These are phyloP conservation scores for Trichoderma orchidacearum DNA, from an alignment of 495 filamentous ascomycete species.

Conservation along the genomic window DNA sequence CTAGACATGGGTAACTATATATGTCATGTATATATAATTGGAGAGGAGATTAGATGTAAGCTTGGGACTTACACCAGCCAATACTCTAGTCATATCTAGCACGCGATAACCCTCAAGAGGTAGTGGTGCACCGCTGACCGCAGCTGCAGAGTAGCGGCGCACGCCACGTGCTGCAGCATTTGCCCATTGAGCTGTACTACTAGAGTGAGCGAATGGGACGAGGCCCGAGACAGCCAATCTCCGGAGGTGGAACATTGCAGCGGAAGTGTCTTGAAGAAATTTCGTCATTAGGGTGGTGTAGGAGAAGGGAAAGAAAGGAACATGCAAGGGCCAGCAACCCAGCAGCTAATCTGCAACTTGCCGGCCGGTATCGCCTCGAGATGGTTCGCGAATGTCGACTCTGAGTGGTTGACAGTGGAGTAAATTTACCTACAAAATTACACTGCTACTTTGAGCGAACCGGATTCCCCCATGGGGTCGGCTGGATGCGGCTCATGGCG, in stretches of 20 bases:
- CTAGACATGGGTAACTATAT: too few relatives aligned
- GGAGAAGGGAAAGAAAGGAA: background rate
- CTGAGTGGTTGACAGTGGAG: background rate
- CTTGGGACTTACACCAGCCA: slow-evolving; percentile 88
- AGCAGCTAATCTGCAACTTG: background rate
- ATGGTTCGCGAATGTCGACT: background rate
- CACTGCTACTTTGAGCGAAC: background rate
- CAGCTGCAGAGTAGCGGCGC: slow-evolving; percentile 12
- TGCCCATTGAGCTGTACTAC: background rate
- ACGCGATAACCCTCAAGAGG: slow-evolving; percentile 79
- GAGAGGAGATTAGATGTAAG: too few relatives aligned
- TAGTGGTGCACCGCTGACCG: slow-evolving; percentile 15
- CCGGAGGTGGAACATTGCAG: background rate
- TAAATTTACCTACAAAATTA: background rate
- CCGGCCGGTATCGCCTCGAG: background rate
- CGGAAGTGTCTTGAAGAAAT: background rate
- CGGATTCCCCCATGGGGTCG: background rate
- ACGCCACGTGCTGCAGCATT: background rate
- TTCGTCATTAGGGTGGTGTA: background rate
- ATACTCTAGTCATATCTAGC: slow-evolving; percentile 90
- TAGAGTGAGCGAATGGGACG: background rate
- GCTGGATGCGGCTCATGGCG: background rate
- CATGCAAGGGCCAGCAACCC: background rate
- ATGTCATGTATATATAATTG: too few relatives aligned
- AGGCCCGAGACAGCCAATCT: background rate